phyloP scores from a whole-genome alignment of 1,139 yeast genomes.

The Scheffersomyces titani region DNA sequence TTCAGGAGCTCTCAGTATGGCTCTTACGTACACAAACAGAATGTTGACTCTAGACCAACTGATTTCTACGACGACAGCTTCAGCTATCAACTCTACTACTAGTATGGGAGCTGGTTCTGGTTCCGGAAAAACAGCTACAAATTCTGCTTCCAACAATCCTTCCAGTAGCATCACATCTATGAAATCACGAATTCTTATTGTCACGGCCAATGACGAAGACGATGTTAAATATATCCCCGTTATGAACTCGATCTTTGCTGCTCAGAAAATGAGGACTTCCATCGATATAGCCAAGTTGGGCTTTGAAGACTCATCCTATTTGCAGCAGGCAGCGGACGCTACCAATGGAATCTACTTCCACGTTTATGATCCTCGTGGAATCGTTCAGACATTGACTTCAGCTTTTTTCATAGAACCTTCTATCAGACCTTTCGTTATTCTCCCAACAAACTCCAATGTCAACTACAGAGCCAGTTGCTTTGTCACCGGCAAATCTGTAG shows the following conservation, averaged over 20 bases:
- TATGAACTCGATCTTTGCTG: slow-evolving; percentile 95
- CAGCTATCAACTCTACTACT: slow-evolving; percentile 47
- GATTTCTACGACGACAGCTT: slow-evolving; percentile 48
- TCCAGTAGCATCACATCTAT: slow-evolving; percentile 37
- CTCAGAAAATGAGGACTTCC: slow-evolving; percentile 88
- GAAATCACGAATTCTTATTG: slow-evolving; percentile 71
- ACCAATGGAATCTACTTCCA: slow-evolving; percentile 87
- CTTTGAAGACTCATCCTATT: slow-evolving; percentile 66
- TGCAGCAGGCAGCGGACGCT: slow-evolving; percentile 96
- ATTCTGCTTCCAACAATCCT: slow-evolving; percentile 13
- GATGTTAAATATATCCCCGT: slow-evolving; percentile 85
- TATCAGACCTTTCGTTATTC: slow-evolving; percentile 67
- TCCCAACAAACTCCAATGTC: slow-evolving; percentile 84
- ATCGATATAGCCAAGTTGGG: slow-evolving; percentile 90
- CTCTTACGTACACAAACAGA: slow-evolving; percentile 78
- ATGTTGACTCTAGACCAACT: slow-evolving; percentile 54
- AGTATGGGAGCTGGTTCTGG: slow-evolving; percentile 17
- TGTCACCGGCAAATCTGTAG: slow-evolving; percentile 83
- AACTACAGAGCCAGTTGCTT: slow-evolving; percentile 96
- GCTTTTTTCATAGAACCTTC: slow-evolving; percentile 86
- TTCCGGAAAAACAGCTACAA: slow-evolving; percentile 7
- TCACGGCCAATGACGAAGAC: slow-evolving; percentile 77
- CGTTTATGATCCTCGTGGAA: slow-evolving; percentile 72
- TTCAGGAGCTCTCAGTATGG: slow-evolving; percentile 78
- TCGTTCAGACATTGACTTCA: slow-evolving; percentile 64